These are phyloP conservation scores for Leptographium procerum DNA, from an alignment of 2,329 filamentous ascomycete species.

Conservation along the genomic window DNA sequence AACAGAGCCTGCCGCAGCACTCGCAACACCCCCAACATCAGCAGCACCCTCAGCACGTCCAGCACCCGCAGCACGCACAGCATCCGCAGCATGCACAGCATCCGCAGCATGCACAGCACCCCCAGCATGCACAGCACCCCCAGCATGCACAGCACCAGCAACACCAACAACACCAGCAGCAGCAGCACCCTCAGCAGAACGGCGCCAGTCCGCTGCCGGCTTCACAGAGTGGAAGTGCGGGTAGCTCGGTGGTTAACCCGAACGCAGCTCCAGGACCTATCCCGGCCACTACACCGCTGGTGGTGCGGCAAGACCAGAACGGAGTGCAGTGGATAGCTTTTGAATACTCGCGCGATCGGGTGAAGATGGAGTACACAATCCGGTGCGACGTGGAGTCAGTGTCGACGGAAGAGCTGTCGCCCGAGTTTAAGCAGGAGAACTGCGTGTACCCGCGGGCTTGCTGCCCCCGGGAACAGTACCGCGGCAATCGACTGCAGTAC, in stretches of 20 bases:
- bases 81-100: constrained; percentile 8
- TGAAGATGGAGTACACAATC: constrained; percentile 99
- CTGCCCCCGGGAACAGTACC: constrained; percentile 90
- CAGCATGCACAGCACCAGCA: constrained; percentile 13
- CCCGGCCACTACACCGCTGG: constrained; percentile 86
- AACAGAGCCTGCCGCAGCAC: constrained; percentile 10
- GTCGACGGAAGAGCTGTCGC: constrained; percentile 70
- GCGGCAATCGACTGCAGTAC: constrained; percentile 88
- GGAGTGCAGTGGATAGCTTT: constrained; percentile 99
- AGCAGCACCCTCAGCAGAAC: constrained; percentile 8
- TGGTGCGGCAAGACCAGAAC: constrained; percentile 89
- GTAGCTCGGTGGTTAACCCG: constrained; percentile 46
- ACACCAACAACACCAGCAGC: constrained; percentile 9
- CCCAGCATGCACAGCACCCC: constrained; percentile 10
- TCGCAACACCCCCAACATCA: constrained; percentile 19
- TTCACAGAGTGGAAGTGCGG: constrained; percentile 13
- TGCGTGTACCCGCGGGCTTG: constrained; percentile 95
- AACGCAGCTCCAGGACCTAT: constrained; percentile 94
- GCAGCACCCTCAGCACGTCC: constrained; percentile 5
- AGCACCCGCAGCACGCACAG: constrained; percentile 5
- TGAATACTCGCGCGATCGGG: constrained; percentile 89
- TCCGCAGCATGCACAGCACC: constrained; percentile 1
- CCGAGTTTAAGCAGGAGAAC: constrained; percentile 95
- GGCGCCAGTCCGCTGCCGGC: constrained; percentile 9
- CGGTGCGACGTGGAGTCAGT: constrained; percentile 96